phyloP scores from a whole-genome alignment of 192 early-diverging fungal genomes.

The Gigaspora rosea region DNA sequence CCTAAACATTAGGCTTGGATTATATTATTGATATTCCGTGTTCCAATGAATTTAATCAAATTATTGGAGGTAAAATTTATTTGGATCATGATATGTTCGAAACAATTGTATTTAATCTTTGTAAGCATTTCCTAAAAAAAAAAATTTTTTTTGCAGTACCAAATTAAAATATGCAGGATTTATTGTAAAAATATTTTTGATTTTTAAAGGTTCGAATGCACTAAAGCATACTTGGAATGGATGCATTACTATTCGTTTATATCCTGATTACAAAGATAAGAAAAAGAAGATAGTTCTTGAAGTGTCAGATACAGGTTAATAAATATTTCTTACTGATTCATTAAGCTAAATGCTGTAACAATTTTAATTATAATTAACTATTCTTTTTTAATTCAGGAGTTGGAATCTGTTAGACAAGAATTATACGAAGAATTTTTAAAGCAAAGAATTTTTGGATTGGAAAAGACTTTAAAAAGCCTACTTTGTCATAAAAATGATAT shows the following conservation, averaged over 20 bases:
- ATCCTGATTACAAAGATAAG: constrained; percentile 43
- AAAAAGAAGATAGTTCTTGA: constrained; percentile 40
- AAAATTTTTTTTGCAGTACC: background rate
- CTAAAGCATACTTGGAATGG: constrained; percentile 49
- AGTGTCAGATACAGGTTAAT: constrained; percentile 42
- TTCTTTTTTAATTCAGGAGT: constrained; percentile 55
- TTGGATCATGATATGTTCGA: constrained; percentile 21
- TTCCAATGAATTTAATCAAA: background rate
- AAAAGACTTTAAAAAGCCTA: too few species aligned
- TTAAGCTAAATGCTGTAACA: too few species aligned
- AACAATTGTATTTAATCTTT: background rate
- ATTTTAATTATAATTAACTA: constrained; percentile 36
- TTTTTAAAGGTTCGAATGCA: constrained; percentile 38
- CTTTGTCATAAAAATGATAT: too few species aligned
- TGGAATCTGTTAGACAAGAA: too few species aligned
- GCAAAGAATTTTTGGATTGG: too few species aligned
- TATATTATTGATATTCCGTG: constrained; percentile 40
- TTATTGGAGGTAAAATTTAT: background rate
- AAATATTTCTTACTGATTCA: constrained; percentile 28
- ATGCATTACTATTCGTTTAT: constrained; percentile 40
- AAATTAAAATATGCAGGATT: background rate
- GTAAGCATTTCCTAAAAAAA: constrained; percentile 18
- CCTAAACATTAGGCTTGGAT: constrained; percentile 36
- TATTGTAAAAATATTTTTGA: background rate
- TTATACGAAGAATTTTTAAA: too few species aligned